Evolutionary conservation across 305 asterid species (phyloP), one percentile per base, ranked within the genome.

Genomic region (Monarda citriodora): DNA sequence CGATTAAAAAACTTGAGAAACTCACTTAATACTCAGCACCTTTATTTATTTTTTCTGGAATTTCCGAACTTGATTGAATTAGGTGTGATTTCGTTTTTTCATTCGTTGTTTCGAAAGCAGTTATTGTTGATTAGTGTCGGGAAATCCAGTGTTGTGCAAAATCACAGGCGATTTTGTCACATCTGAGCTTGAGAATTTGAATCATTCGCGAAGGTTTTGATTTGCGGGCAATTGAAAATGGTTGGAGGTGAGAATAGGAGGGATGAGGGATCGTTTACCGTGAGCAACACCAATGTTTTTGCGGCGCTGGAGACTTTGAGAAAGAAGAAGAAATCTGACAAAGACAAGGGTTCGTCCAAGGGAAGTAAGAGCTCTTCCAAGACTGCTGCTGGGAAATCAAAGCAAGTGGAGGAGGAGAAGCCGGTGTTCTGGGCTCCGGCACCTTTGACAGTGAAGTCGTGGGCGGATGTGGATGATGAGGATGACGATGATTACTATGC

Each of bases 401-500:
- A 80, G 77, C 76, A 63, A 60, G 74, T 66, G 20, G 81, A 73
- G 55, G 82, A 71, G 32, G 75, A 77, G 77, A 77, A 77, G 72
- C 80, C 64, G 70, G 88, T 92, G 45, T 87, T 66, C 76, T 93
- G 96, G 99, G 88, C 97, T 53, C 97, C 97, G 5, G 84, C 97
- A 4, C 99, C 99, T 11, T 61, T 93, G 74, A 84, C 84, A 2
- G 79, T 63, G 25, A 93, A 87, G 68, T 93, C 99, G 3, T 93
- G 99, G 99, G 98, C 99, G 4, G 99, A 90, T 81, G 96, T 90
- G 65, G 99, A 90, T 51, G 99, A 93, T 18, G 99, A 90, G 70
- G 97, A 90, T 31, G 99, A 89, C 46, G 99, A 93, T 61, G 95
- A 87, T 74, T 93, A 93, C 75, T 93, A 83, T 31, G 96, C 96